Percentiles rank a stretch among this genome's conserved stretches.
These are phyloP conservation scores for Lippia alba DNA, from an alignment of 305 asterid genomes.

Conservation along the genomic window DNA sequence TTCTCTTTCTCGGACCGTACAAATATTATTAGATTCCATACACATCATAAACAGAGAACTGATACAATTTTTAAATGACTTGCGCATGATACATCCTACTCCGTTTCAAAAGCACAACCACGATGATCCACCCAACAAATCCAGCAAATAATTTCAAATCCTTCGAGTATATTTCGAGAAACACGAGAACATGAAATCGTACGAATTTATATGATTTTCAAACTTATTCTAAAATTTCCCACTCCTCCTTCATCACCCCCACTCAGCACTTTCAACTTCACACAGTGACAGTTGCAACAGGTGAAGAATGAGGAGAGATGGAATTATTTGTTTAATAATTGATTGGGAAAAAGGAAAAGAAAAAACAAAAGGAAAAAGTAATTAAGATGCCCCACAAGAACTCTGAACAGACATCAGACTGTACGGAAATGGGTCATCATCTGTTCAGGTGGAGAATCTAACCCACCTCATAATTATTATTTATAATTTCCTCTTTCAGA, in stretches of 20 bases:
- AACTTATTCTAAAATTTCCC: neutral
- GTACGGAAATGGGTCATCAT: slow-evolving; percentile 60
- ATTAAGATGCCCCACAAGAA: slow-evolving; percentile 14
- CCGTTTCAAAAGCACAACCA: too few species aligned
- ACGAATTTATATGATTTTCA: neutral
- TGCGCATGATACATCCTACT: neutral
- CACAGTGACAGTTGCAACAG: neutral
- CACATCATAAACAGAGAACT: neutral
- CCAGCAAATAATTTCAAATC: neutral
- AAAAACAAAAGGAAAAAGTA: neutral
- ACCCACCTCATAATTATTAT: slow-evolving; percentile 19
- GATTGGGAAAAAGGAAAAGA: neutral
- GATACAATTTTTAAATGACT: neutral
- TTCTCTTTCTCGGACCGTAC: neutral
- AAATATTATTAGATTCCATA: neutral
- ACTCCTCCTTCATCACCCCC: neutral
- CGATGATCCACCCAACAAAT: neutral
- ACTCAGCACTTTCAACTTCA: neutral
- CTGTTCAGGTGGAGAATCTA: slow-evolving; percentile 42
- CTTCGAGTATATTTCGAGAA: neutral
- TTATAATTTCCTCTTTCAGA: neutral
- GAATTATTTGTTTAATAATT: slow-evolving; percentile 29
- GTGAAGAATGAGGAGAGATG: neutral
- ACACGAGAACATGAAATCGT: neutral
- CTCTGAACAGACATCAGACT: slow-evolving; percentile 40